Evolutionary conservation across 2,329 filamentous ascomycete genomes (phyloP), one percentile per base, ranked within the genome.

Genomic region (Cytospora paraplurivora): DNA sequence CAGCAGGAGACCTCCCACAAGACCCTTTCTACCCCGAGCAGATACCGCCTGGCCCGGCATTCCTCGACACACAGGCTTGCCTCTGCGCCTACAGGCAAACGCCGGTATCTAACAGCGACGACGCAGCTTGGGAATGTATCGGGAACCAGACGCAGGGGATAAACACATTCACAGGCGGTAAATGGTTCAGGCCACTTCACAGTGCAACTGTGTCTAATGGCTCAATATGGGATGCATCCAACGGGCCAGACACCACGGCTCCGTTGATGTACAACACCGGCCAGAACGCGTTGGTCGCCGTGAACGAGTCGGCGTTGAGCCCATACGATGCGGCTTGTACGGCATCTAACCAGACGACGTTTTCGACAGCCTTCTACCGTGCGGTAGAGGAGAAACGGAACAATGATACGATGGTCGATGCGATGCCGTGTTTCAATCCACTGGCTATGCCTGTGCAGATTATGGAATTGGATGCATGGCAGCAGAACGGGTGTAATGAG

Each of bases 81-180:
- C 70, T 78, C 32, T 79, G 77, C 51, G 73, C 75, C 15, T 67
- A 78, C 13, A 71, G 72, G 27, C 51, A 67, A 19, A 59, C 70
- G 3, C 69, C 72, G 2, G 58, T 63, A 15, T 59, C 67, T 27
- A 60, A 65, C 12, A 69, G 60, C 7, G 56, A 68, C 33, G 69
- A 47, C 32, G 62, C 71, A 12, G 70, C 71, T n/a, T 81, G 78
- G 78, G 77, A 78, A 64, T 81, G 78, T 65, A 76, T 79, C 35
- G 78, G 78, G 13, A 78, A 80, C 63, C 78, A 79, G 66, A 79
- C 76, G 0, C 69, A 78, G 51, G 72, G 72, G 1, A 72, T 78
- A 1, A 78, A 78, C 59, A 66, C 63, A 2, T 70, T 71, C 19
- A 76, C 68, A 21, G 72, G 69, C 3, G 78, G 78, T 5, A 80